A percentile compares a stretch with the other conserved stretches of the same genome.
Evolutionary conservation across 106 monocot genomes (phyloP).

Genomic region (Dactylorhiza incarnata): DNA sequence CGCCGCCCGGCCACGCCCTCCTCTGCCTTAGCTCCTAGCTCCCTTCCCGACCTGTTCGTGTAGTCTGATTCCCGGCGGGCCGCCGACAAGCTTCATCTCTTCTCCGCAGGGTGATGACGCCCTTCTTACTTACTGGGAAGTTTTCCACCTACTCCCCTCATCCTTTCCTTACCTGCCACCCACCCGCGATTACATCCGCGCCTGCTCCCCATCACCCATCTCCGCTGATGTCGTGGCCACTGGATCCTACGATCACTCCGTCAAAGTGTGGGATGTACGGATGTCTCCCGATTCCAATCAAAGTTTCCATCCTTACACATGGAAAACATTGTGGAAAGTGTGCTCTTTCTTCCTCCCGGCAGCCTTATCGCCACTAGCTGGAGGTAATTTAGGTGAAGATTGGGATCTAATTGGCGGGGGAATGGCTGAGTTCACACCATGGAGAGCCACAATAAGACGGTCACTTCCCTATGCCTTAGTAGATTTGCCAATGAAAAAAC

Average conservation of each 20-base stretch:
- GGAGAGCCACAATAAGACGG: no score
- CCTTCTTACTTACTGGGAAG: conserved; percentile 73
- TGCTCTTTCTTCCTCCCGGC: conserved; percentile 78
- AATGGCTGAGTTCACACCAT: no score
- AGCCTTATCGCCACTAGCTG: conserved; percentile 80
- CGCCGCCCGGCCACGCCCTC: no score
- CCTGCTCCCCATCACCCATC: conserved; percentile 51
- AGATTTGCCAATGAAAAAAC: no score
- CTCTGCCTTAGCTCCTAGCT: no score
- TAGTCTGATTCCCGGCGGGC: no score
- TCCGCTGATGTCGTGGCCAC: conserved; percentile 63
- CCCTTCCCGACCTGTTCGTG: no score
- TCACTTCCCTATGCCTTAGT: no score
- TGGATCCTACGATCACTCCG: conserved; percentile 75
- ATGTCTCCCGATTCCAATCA: no score
- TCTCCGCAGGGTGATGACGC: conserved; percentile 92
- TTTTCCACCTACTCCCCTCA: conserved; percentile 38
- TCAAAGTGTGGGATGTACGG: conserved; percentile 82
- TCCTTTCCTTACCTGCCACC: conserved; percentile 45
- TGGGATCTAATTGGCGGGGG: no score
- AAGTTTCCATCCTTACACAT: conserved; percentile 34
- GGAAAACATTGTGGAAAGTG: conserved; percentile 68
- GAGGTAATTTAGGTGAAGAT: conserved; percentile 70
- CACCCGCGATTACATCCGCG: no score
- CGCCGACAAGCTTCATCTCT: conserved; percentile 69